Base-by-base conservation (phyloP, 257 asterid genomes). In the Solanum virginianum region DNA sequence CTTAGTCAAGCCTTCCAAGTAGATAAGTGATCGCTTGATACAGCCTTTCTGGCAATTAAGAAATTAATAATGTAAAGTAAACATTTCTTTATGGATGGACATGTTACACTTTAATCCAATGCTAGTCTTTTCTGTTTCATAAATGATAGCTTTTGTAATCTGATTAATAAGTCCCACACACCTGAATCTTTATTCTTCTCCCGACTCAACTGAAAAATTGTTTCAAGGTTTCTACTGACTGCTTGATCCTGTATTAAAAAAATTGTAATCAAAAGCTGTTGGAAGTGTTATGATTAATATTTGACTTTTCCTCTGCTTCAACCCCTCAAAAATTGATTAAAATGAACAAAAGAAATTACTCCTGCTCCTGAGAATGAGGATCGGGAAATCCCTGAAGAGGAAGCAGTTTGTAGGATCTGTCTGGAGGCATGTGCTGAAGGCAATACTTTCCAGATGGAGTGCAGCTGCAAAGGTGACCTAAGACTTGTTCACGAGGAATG, bases 371-470 rank as follows among this genome's bases (percentile, higher is more conserved):
- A 56, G 20, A 91, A 88, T 1, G 96, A 89, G 88, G 99, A 97
- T 85, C 91, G 93, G 86, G 98, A 97, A 91, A 94, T 97, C 84
- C 98, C 99, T 10, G 98, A 97, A 93, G 99, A 97, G 90, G 98
- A 95, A 92, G 98, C 98, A 65, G 89, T 90, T 65, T 97, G 99
- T 90, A 90, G 99, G 89, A 97, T 97, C 82, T 97, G 99, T 90
- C 75, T 90, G 6, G 99, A 95, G 65, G 90, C 91, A 11, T 94
- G 97, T 87, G 97, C 93, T 74, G 98, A 95, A 90, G 88, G 92
- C 90, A 91, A 91, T 18, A 95, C 93, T 0, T 89, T 97, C 51
- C 94, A 92, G 84, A 87, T 94, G 98, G 99, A 94, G 84, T 97
- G 99, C 88, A 90, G 92, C 87, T 97, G 99, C 90, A 97, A 95